phyloP scores from a whole-genome alignment of 106 monocot species.

The Apostasia shenzhenica region DNA sequence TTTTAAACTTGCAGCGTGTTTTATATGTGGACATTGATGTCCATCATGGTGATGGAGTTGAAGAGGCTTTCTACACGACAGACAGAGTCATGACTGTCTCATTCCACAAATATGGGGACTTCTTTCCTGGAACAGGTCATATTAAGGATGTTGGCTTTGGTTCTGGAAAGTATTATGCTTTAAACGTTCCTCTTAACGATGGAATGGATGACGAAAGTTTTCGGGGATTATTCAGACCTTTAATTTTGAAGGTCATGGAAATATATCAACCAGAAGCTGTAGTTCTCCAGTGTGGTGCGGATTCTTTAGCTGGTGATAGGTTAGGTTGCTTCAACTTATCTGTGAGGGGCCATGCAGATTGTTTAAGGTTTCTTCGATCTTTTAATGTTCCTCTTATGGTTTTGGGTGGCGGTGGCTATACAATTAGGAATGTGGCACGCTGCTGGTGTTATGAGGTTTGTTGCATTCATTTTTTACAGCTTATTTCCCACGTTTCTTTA shows the following conservation, averaged over 20 bases:
- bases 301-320: conserved; percentile 62
- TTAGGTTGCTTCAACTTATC: conserved; percentile 73
- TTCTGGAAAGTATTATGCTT: conserved; percentile 43
- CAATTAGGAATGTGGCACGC: conserved; percentile 72
- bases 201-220: conserved; percentile 66
- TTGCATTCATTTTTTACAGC: not conserved
- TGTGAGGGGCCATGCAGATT: conserved; percentile 71
- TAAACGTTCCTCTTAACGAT: conserved; percentile 66
- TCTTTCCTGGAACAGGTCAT: conserved; percentile 44
- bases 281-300: conserved; percentile 74
- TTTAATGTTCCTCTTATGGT: conserved; percentile 74
- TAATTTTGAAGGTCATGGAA: conserved; percentile 66
- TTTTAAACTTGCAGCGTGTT: conserved; percentile 29
- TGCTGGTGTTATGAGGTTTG: conserved; percentile 79
- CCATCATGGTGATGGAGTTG: conserved; percentile 44
- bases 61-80: conserved; percentile 41
- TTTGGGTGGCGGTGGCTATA: conserved; percentile 70
- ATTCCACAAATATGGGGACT: conserved; percentile 43
- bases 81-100: conserved; percentile 47
- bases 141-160: conserved; percentile 38
- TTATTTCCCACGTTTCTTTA: not conserved
- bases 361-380: conserved; percentile 56
- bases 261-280: conserved; percentile 72
- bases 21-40: conserved; percentile 45
- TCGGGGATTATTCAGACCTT: conserved; percentile 41